Evolutionary conservation across 78 protist species (phyloP), one percentile per base, ranked within the genome.

Genomic region (Dictyostelium intermedium): DNA sequence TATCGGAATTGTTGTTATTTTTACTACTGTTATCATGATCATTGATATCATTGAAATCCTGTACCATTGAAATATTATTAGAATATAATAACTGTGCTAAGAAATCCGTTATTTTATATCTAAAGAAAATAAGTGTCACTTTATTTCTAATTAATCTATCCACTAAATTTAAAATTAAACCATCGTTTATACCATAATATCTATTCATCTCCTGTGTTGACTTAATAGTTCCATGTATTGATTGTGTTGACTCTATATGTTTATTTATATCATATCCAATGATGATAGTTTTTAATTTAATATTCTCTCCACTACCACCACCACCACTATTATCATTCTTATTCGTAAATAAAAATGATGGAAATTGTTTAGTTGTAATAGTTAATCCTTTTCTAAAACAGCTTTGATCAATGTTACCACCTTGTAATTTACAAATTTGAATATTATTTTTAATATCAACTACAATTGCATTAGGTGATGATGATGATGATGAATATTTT

Each of bases 361-460:
- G 66, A 50, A 76, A 43, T 78, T 8, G 9, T 23, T 63, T 76
- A 20, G 25, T 61, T 5, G 85, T 63, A 4, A 39, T 13, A 34
- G 79, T 45, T 20, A 87, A 72, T 1, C 93, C 93, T 66, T 87
- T 76, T 18, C 30, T 5, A 70, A 50, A 89, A 45, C 83, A 79
- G 50, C 76, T 80, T 34, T 78, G 61, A 35, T 89, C 82, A 32
- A 89, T 89, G 30, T n/a, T 83, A 69, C 70, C 76, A 41, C 73
- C 66, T 20, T 83, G 39, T 25, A 83, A 25, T 41, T 86, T 86
- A 34, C 63, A 14, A 25, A 86, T 77, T 39, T 74, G 47, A 32
- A 89, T 80, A 43, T 63, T 30, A 80, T 80, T 78, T 23, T 39
- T 41, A 11, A 89, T 66, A 50, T 86, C 84, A 9, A 45, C 16